Base-by-base conservation (phyloP, 2,329 filamentous ascomycete species). In the Phialophora tarda region DNA sequence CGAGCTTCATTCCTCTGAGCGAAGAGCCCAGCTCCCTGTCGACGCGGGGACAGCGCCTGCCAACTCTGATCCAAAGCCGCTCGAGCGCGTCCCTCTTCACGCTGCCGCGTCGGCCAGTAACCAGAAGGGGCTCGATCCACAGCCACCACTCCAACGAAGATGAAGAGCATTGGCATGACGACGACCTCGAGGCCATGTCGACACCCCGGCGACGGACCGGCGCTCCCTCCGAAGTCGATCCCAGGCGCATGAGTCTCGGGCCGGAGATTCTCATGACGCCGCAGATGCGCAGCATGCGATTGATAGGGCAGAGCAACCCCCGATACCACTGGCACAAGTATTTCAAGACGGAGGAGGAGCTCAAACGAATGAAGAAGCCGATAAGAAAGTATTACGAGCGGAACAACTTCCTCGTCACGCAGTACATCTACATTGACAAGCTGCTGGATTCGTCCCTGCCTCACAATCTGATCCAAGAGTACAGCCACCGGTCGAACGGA, bases 381-480 rank as follows among this genome's bases (percentile, higher is more conserved):
- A 78, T 96, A 67, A 90, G 93, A 55, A 76, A 89, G 74, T 97
- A 97, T 80, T 96, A 98, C 75, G 89, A 96, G 81, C 88, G 91
- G 51, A 94, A 89, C 75, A 98, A 98, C 79, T 88, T 89, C 72
- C 83, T 97, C 51, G 88, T 98, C 66, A 91, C 95, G 77, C 91
- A 96, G 76, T 98, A 97, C 77, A 84, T 96, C 69, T 97, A 96
- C 77, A 97, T 97, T 73, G 94, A 97, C 79, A 87, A 90, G 60
- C 83, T 98, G 64, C 85, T 98, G 68, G 93, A 97, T 79, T 97
- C 92, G 8, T 93, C 92, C 32, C 86, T 97, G n/a, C 93, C 93
- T 1, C 93, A 96, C 75, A 89, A 94, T 73, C 83, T 98, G 53
- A 88, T 98, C 65, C 93, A 96, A 75, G 93, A 97, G 78, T 97